Percentiles rank a stretch among this genome's conserved stretches.
These are phyloP conservation scores for Hymenoscyphus fraxineus DNA, from an alignment of 2,329 filamentous ascomycete species.

Conservation along the genomic window DNA sequence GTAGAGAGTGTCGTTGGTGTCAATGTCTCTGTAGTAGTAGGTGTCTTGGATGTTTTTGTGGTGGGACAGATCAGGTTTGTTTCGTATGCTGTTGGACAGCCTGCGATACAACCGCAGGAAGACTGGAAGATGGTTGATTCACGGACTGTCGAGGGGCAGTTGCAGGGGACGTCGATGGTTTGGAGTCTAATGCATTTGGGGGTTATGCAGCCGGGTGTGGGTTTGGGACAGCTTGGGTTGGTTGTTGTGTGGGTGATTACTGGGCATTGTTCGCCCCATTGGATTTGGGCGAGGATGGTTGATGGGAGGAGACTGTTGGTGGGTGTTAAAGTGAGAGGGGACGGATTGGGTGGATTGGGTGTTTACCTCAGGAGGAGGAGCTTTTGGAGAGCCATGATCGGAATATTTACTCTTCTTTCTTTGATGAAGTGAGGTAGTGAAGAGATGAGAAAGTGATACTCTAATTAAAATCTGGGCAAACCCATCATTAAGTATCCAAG, in stretches of 20 bases:
- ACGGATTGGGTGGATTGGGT: not conserved
- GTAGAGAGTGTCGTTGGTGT: not conserved
- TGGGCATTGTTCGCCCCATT: slow-evolving; percentile 13
- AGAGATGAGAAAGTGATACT: not conserved
- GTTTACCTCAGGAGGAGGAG: not conserved
- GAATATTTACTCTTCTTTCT: not conserved
- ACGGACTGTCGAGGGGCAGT: slow-evolving; percentile 26
- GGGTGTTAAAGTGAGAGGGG: not conserved
- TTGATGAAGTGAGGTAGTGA: not conserved
- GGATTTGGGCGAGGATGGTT: not conserved
- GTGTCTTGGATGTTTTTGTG: too few relatives aligned
- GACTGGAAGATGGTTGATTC: slow-evolving; percentile 24
- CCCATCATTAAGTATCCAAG: not conserved
- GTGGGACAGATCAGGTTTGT: slow-evolving; percentile 6
- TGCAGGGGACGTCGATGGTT: slow-evolving; percentile 25
- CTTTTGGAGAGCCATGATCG: not conserved
- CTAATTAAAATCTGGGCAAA: not conserved
- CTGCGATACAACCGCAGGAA: slow-evolving; percentile 17
- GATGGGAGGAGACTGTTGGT: not conserved
- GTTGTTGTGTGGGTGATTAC: slow-evolving; percentile 25
- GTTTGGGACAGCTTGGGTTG: slow-evolving; percentile 14
- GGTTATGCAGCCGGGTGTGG: slow-evolving; percentile 16
- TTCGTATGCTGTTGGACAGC: slow-evolving; percentile 16
- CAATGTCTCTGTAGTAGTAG: not conserved
- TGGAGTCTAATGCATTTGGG: slow-evolving; percentile 23